Percentiles rank a stretch among this genome's conserved stretches.
phyloP scores from a whole-genome alignment of 1,284 basidiomycete genomes.

The Phellopilus nigrolimitatus region DNA sequence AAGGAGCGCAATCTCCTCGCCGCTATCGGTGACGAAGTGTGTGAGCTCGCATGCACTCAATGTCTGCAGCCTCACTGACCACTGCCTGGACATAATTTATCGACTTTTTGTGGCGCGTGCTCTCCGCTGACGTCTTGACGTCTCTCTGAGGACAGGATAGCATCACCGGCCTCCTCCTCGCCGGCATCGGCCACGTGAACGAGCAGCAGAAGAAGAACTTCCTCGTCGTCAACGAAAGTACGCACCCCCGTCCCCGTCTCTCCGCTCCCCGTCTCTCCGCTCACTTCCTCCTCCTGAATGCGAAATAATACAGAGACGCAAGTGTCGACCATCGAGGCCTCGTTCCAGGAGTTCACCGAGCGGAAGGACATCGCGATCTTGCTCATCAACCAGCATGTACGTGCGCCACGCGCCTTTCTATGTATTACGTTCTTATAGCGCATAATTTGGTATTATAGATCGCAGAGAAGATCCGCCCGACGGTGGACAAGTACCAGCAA shows the following conservation, averaged over 20 bases:
- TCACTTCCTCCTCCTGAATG: background rate
- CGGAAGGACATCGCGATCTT: constrained; percentile 93
- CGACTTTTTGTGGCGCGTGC: too few relatives aligned
- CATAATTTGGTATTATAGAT: constrained; percentile 48
- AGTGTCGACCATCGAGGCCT: constrained; percentile 79
- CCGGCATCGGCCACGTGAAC: constrained; percentile 87
- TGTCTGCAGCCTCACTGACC: background rate
- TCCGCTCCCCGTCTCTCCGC: background rate
- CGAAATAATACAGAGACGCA: constrained; percentile 67
- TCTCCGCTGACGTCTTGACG: background rate
- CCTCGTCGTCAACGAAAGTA: constrained; percentile 87
- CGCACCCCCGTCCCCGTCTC: constrained; percentile 27
- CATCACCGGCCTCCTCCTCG: constrained; percentile 88
- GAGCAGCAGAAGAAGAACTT: constrained; percentile 94
- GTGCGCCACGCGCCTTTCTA: constrained; percentile 31
- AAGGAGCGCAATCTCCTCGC: constrained; percentile 87
- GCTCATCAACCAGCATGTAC: constrained; percentile 94
- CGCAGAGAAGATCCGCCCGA: constrained; percentile 93
- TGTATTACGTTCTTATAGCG: background rate
- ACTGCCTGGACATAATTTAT: background rate
- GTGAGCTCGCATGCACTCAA: constrained; percentile 20
- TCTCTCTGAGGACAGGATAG: constrained; percentile 65
- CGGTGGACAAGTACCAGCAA: constrained; percentile 92
- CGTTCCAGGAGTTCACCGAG: constrained; percentile 90
- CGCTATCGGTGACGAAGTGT: constrained; percentile 92